A percentile compares a stretch with the other conserved stretches of the same genome.
These are phyloP conservation scores for Leavenworthia alabamica DNA, from an alignment of 345 rosid species.

Conservation along the genomic window DNA sequence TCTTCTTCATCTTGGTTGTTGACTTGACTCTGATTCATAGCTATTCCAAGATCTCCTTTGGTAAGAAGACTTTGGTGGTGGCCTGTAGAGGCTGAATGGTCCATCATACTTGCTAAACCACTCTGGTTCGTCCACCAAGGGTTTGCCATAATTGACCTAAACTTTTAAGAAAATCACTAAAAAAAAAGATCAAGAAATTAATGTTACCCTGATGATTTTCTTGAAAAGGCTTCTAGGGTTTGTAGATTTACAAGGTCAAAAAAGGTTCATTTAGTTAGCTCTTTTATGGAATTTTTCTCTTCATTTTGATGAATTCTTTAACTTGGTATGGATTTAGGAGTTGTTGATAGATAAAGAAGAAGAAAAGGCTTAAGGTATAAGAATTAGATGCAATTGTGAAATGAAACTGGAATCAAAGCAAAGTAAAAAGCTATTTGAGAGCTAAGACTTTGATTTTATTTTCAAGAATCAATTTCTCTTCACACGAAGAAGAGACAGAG, in stretches of 20 bases:
- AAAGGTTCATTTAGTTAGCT: slow-evolving; percentile 13
- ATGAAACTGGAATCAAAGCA: slow-evolving; percentile 41
- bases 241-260: slow-evolving; percentile 32
- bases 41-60: slow-evolving; percentile 45
- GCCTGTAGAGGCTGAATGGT: slow-evolving; percentile 34
- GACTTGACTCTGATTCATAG: slow-evolving; percentile 31
- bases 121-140: slow-evolving; percentile 73
- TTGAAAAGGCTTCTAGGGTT: slow-evolving; percentile 12
- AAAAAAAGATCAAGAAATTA: slow-evolving; percentile 6
- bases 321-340: neutral
- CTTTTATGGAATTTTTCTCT: neutral
- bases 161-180: neutral
- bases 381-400: slow-evolving; percentile 51
- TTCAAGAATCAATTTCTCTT: slow-evolving; percentile 23
- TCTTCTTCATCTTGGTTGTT: slow-evolving; percentile 55
- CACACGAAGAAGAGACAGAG: neutral
- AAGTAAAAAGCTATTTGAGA: slow-evolving; percentile 10
- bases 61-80: slow-evolving; percentile 37
- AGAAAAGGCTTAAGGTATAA: slow-evolving; percentile 19
- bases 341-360: slow-evolving; percentile 9
- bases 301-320: neutral
- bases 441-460: slow-evolving; percentile 8
- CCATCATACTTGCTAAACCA: slow-evolving; percentile 49
- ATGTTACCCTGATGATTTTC: neutral
- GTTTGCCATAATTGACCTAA: slow-evolving; percentile 45